Base-by-base conservation (phyloP, 192 early-diverging fungal genomes). In the Dimargaris xerosporica region DNA sequence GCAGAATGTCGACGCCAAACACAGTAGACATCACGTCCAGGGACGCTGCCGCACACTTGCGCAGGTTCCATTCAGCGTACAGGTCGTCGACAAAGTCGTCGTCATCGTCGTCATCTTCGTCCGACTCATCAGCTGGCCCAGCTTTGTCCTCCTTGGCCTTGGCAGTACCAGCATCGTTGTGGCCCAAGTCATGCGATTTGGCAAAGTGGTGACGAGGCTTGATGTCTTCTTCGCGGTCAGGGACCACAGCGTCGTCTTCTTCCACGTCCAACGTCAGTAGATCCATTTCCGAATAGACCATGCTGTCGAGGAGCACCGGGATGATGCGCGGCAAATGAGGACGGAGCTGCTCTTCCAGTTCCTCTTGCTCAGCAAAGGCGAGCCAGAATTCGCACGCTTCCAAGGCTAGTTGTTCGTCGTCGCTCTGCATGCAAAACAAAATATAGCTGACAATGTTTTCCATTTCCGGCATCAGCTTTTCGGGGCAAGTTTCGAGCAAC, bases 361-460 rank as follows among this genome's bases (percentile, higher is more conserved):
- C 81, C 48, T 91, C 86, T 65, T 94, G 91, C 73, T 99, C 96
- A 58, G 90, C 91, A 79, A 97, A 91, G 44, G 87, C 85, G 41
- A 96, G 71, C 95, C 95, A 99, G 73, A 99, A 99, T 75, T 99
- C 97, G 71, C 91, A 93, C 12, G 95, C 95, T 73, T 98, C 97
- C 63, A 96, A 77, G n/a, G 95, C 95, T 53, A 98, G 82, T 34
- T 83, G 77, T 23, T 87, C 79, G 62, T 96, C 89, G 21, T 80
- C 76, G 62, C 65, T 67, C 64, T 88, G 82, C n/a, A 89, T 98
- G 50, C 85, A 90, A 71, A 83, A 88, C 12, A 99, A 79, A 89
- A 99, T 98, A 71, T 94, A 99, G 68, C 88, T 83, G 54, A 97
- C 88, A 30, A 98, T 82, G 66, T 85, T 85, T 62, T 82, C 79